Evolutionary conservation across 2,329 filamentous ascomycete genomes (phyloP), one percentile per base, ranked within the genome.

Genomic region (Elsinoe batatas): DNA sequence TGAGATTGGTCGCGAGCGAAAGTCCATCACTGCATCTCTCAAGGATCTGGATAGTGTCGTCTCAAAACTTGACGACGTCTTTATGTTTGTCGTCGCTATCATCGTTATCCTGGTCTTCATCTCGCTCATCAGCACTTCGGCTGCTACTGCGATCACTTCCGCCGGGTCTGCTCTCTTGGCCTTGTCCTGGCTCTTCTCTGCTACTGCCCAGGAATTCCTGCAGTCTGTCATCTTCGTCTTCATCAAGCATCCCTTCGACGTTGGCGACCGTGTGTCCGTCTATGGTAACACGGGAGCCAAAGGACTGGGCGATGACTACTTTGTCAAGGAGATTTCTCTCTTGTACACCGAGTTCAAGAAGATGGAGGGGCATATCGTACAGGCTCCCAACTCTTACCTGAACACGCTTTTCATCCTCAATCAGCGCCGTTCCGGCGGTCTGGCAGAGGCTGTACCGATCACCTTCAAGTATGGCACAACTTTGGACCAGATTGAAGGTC

Each of bases 281-380:
- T 96, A 96, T 65, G 91, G 91, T 54, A 94, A 90, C 64, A 89
- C 89, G 0, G 91, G 91, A 58, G 79, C 83, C n/a, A 68, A 78
- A 13, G 78, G 89, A 65, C 81, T 79, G 35, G 91, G 91, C 44
- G 91, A 96, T 63, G 91, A 96, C 64, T 97, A 95, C 71, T 96
- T 95, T 61, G 91, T 97, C 54, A 95, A 94, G 55, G 88, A 95
- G 66, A 94, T 97, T 56, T 87, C 89, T 1, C 78, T 97, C 1
- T 78, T 96, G 13, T 97, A 93, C 68, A 97, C 91, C 12, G 91
- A 96, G 66, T 96, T 96, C 76, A 96, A 96, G 78, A 96, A 96
- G 76, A 91, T 96, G 87, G 86, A 96, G 70, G 91, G 91, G 1
- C 91, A 96, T 64, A 85, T 96, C 20, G 91, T 97, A 0, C 91